These are phyloP conservation scores for Agrocybe praecox DNA, from an alignment of 768 basidiomycete species.

Conservation along the genomic window DNA sequence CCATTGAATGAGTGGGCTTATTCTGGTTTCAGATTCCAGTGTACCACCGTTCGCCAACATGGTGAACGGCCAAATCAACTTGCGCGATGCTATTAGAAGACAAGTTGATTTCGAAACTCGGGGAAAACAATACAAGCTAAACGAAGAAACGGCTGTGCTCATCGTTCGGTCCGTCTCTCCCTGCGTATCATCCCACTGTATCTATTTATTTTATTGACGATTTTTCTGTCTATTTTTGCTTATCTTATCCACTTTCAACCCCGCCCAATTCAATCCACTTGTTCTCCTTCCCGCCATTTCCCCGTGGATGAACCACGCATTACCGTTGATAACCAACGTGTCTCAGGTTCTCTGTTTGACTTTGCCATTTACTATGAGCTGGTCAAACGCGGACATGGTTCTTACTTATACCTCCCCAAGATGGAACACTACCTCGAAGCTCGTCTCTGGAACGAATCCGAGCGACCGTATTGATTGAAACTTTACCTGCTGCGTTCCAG, in stretches of 20 bases:
- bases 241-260: constrained; percentile 4
- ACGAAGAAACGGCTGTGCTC: constrained; percentile 84
- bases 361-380: too few relatives aligned
- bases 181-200: too few relatives aligned
- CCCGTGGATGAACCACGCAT: constrained; percentile 86
- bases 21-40: constrained; percentile 69
- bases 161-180: constrained; percentile 78
- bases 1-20: neutral
- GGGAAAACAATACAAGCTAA: constrained; percentile 92
- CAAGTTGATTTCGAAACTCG: constrained; percentile 87
- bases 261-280: too few relatives aligned
- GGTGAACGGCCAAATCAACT: too few relatives aligned
- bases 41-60: too few relatives aligned
- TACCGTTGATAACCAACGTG: constrained; percentile 85
- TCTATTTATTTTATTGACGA: constrained; percentile 11
- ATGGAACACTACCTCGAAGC: constrained; percentile 99
- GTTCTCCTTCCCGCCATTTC: neutral
- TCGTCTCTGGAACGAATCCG: constrained; percentile 98
- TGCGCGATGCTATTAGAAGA: too few relatives aligned
- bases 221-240: constrained; percentile 12
- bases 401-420: constrained; percentile 98
- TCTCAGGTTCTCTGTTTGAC: too few relatives aligned
- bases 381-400: too few relatives aligned
- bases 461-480: constrained; percentile 95
- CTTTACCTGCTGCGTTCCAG: too few relatives aligned